Base-by-base conservation (phyloP, 306 rosid species). In the Pachyrhizus erosus region DNA sequence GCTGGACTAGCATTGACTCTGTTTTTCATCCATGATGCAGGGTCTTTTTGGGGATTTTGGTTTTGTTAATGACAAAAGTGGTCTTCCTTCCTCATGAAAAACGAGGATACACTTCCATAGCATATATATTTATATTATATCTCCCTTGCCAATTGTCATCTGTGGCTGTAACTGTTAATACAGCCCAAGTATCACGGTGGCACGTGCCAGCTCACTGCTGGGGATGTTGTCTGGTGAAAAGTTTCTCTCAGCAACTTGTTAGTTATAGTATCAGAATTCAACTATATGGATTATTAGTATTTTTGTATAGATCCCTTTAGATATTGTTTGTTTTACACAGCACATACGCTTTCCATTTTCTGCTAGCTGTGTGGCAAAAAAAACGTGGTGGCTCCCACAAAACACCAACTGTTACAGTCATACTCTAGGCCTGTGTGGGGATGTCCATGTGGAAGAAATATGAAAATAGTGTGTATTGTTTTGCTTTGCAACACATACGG, bases 21-120 rank as follows among this genome's bases (percentile, higher is more conserved):
- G 66, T 61, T 10, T 76, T 79, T 74, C 80, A 70, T 77, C 54
- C 29, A 72, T 80, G 46, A 69, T 82, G 84, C 92, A 93, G 98
- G 97, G 90, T 51, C 88, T 92, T 45, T 91, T 90, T 24, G 87
- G 91, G 75, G 86, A 93, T 86, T 92, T 92, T 27, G 99, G 97
- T 48, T 96, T 96, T 75, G 73, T 82, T 24, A 85, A 72, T 48
- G 85, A 86, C 70, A 79, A 80, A 31, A 87, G 76, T 74, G 84
- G 64, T 86, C 80, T 24, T 48, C 73, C 82, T 76, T 76, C 94
- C 78, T 67, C 88, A 85, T 84, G 89, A 81, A 79, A 73, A 80
- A 73, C 80, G 80, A 71, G 67, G 58, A 26, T 31, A 15, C 79
- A 75, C 72, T 60, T n/a, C 21, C 57, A 87, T 18, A 37, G 54